These are phyloP conservation scores for Aureobasidium leucospermi DNA, from an alignment of 2,329 filamentous ascomycete species.

Conservation along the genomic window DNA sequence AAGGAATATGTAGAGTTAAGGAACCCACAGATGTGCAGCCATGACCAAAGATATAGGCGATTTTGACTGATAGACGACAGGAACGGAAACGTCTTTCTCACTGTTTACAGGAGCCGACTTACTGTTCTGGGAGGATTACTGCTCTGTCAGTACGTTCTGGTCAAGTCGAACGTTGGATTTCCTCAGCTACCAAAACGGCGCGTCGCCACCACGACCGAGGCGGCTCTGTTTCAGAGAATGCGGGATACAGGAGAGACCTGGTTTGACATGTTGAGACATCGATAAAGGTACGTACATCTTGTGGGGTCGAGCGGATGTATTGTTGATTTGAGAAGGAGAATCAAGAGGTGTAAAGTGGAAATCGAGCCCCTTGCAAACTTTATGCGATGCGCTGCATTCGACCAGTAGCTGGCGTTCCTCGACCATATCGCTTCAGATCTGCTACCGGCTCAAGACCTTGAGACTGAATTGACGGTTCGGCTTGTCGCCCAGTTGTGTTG, in stretches of 20 bases:
- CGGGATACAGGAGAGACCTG: not conserved
- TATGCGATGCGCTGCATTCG: too few species aligned
- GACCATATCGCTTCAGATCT: too few species aligned
- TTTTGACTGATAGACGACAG: conserved; percentile 7
- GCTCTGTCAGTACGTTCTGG: not conserved
- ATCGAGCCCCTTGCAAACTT: too few species aligned
- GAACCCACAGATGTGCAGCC: not conserved
- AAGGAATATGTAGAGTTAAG: not conserved
- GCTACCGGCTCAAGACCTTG: too few species aligned
- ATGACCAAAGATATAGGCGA: conserved; percentile 3
- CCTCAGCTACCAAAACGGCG: conserved; percentile 3
- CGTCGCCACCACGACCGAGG: conserved; percentile 5
- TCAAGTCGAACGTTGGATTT: conserved; percentile 3
- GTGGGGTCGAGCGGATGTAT: too few species aligned
- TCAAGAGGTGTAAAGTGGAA: too few species aligned
- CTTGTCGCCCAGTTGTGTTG: too few species aligned
- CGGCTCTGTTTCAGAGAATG: not conserved
- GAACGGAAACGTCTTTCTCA: conserved; percentile 1
- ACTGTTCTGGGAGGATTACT: too few species aligned
- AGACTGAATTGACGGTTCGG: too few species aligned
- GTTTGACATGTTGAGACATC: not conserved
- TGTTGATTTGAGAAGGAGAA: too few species aligned
- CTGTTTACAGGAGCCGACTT: not conserved
- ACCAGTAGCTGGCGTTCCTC: too few species aligned
- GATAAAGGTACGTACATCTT: not conserved